phyloP scores from a whole-genome alignment of 345 rosid species.

The Linum lewisii region DNA sequence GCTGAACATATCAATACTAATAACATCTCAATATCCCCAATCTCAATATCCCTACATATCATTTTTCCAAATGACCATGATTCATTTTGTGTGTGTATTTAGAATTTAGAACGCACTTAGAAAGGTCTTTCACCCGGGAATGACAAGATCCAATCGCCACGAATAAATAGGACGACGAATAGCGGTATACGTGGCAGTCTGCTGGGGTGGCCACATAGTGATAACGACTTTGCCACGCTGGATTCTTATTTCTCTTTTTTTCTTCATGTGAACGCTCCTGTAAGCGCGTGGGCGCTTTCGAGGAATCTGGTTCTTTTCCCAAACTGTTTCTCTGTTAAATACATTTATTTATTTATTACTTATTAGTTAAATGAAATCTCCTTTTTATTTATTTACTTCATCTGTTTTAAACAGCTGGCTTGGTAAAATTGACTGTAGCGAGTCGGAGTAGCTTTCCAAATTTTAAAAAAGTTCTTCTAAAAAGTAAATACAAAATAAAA shows the following conservation, averaged over 20 bases:
- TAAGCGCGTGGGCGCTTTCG: neutral
- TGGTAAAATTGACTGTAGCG: neutral
- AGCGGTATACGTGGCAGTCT: neutral
- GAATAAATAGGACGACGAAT: neutral
- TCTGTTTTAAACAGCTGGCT: neutral
- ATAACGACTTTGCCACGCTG: constrained; percentile 4
- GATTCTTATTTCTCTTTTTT: neutral
- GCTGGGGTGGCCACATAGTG: neutral
- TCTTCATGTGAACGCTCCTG: neutral
- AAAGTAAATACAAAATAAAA: neutral
- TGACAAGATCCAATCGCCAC: constrained; percentile 1
- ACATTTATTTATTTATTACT: too few relatives aligned
- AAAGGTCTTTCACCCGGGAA: too few relatives aligned
- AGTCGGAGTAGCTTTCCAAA: too few relatives aligned
- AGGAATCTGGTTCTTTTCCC: neutral
- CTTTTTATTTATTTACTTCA: too few relatives aligned
- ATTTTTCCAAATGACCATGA: too few relatives aligned
- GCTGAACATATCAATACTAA: too few relatives aligned
- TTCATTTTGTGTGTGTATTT: too few relatives aligned
- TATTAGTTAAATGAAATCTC: too few relatives aligned
- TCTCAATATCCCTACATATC: too few relatives aligned
- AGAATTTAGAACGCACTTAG: too few relatives aligned
- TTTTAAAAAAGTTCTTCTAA: too few relatives aligned
- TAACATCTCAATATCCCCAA: too few relatives aligned
- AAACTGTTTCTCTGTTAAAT: neutral